These are phyloP conservation scores for Solanum aculeatissimum DNA, from an alignment of 305 asterid species.

Conservation along the genomic window DNA sequence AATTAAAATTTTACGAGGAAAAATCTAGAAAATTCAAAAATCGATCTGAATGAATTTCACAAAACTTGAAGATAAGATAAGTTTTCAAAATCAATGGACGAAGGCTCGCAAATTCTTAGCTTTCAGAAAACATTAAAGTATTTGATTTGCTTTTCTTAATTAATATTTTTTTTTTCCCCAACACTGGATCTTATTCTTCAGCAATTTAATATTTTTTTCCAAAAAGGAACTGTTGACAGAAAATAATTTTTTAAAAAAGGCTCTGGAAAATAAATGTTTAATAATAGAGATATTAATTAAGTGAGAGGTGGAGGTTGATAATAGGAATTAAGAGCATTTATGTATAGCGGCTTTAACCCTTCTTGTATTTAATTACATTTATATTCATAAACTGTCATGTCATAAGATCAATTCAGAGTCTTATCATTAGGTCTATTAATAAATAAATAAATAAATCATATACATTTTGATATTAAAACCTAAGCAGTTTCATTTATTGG, in stretches of 20 bases:
- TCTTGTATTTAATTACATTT: background rate
- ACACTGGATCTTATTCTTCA: background rate
- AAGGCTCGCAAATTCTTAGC: no score
- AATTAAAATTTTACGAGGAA: no score
- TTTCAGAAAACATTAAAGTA: background rate
- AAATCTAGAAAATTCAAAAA: background rate
- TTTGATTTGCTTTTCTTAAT: background rate
- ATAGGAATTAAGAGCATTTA: background rate
- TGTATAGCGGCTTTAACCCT: background rate
- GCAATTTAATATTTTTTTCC: background rate
- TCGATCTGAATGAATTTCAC: background rate
- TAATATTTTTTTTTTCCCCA: background rate
- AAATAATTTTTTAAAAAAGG: no score
- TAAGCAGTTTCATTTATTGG: no score
- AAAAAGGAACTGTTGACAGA: background rate
- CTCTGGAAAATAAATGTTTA: background rate
- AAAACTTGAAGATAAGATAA: background rate
- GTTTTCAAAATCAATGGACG: background rate
- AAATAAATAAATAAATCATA: no score
- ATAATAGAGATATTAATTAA: background rate
- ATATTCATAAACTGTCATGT: background rate
- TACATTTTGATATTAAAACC: no score
- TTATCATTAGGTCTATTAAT: background rate
- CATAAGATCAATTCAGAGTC: background rate
- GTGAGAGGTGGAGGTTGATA: background rate